A percentile compares a stretch with the other conserved stretches of the same genome.
Conservation (phyloP, 352 stramenopile species). For the Thraustotheca clavata region DNA sequence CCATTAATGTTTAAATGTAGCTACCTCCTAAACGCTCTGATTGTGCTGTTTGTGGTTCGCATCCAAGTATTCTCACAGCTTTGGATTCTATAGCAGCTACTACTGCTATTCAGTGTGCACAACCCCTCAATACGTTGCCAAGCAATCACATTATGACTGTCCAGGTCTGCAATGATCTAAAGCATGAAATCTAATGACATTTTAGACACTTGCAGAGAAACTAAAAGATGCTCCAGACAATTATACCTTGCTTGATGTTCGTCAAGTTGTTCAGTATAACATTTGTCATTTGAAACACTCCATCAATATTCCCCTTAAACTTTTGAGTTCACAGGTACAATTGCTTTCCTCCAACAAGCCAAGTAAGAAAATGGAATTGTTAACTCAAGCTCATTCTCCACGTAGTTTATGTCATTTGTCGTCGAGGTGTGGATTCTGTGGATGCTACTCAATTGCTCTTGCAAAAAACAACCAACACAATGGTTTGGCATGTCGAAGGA, state of each 20-base stretch:
- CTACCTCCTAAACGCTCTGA: conserved; percentile 11
- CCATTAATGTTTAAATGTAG: background rate
- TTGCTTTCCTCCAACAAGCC: conserved; percentile 17
- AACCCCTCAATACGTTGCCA: background rate
- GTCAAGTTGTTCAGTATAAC: conserved; percentile 46
- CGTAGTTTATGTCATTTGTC: conserved; percentile 55
- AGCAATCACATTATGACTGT: background rate
- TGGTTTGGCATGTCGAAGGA: conserved; percentile 56
- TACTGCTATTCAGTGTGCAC: background rate
- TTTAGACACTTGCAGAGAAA: too few species aligned
- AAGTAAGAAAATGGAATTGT: conserved; percentile 5
- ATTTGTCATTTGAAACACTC: conserved; percentile 70
- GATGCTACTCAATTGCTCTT: conserved; percentile 51
- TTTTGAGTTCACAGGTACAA: conserved; percentile 15
- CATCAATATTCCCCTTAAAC: conserved; percentile 48
- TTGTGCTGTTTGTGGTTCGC: conserved; percentile 21
- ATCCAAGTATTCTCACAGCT: conserved; percentile 5
- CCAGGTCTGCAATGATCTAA: background rate
- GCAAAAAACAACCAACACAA: conserved; percentile 26
- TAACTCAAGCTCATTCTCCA: background rate
- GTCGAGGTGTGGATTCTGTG: conserved; percentile 66
- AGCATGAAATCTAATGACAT: too few species aligned
- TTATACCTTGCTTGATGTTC: conserved; percentile 59
- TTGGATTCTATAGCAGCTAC: conserved; percentile 11
- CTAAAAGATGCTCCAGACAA: background rate